phyloP scores from a whole-genome alignment of 495 filamentous ascomycete species.

The Aspergillus taichungensis region DNA sequence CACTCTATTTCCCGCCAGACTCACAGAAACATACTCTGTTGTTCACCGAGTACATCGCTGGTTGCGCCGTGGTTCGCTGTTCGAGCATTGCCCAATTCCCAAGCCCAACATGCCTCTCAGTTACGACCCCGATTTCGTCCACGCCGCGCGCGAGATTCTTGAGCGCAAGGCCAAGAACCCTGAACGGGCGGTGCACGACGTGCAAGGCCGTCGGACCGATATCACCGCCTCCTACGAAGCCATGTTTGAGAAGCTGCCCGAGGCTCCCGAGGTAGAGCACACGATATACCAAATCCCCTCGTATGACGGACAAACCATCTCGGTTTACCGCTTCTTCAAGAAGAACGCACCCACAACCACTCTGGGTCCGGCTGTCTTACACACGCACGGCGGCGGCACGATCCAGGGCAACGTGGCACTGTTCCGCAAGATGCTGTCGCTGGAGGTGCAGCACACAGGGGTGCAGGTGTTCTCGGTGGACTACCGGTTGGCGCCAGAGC shows the following conservation, averaged over 20 bases:
- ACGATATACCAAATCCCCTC: slow-evolving; percentile 7
- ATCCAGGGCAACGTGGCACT: slow-evolving; percentile 6
- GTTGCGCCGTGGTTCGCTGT: too few species aligned
- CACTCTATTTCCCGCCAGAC: neutral
- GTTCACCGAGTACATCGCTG: neutral
- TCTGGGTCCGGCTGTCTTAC: slow-evolving; percentile 9
- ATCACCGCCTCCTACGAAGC: slow-evolving; percentile 4
- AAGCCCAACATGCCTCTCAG: slow-evolving; percentile 9
- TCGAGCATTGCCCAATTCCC: neutral
- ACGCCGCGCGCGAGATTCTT: slow-evolving; percentile 6
- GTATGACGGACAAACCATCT: slow-evolving; percentile 9
- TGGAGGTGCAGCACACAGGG: slow-evolving; percentile 6
- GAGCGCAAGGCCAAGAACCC: neutral
- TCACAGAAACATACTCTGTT: neutral
- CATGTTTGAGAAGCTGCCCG: slow-evolving; percentile 2
- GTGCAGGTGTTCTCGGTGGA: slow-evolving; percentile 21
- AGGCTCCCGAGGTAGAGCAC: slow-evolving; percentile 8
- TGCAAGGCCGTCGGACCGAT: neutral
- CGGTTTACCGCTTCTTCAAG: slow-evolving; percentile 6
- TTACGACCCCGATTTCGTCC: slow-evolving; percentile 5
- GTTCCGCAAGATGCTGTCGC: slow-evolving; percentile 1
- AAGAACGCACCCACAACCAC: slow-evolving; percentile 1
- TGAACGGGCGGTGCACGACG: slow-evolving; percentile 3
- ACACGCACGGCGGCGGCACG: slow-evolving; percentile 17
- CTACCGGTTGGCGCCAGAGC: slow-evolving; percentile 29